phyloP scores from a whole-genome alignment of 805 yeast species.

The Pichia eremophila region DNA sequence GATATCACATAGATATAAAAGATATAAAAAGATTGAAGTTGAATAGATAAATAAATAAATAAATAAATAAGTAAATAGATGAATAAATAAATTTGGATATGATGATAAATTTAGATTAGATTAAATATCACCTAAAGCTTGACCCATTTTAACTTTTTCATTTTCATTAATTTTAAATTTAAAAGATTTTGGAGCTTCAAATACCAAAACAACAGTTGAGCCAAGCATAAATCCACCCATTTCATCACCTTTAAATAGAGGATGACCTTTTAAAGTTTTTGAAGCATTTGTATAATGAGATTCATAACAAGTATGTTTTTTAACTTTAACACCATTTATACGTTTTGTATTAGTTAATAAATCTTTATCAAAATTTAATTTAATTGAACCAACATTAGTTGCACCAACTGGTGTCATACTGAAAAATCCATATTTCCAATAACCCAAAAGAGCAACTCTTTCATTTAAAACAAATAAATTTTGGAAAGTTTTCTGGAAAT shows the following conservation, averaged over 20 bases:
- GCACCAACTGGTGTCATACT: slow-evolving; percentile 99
- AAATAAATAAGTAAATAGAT: background rate
- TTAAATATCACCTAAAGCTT: slow-evolving; percentile 46
- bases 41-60: background rate
- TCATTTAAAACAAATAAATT: slow-evolving; percentile 89
- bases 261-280: slow-evolving; percentile 70
- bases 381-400: slow-evolving; percentile 93
- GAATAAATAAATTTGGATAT: background rate
- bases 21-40: too few relatives aligned
- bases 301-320: slow-evolving; percentile 81
- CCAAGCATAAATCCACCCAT: slow-evolving; percentile 97
- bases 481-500: slow-evolving; percentile 78
- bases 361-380: slow-evolving; percentile 84
- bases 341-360: slow-evolving; percentile 72
- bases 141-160: slow-evolving; percentile 80
- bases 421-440: slow-evolving; percentile 95
- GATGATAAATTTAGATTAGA: background rate
- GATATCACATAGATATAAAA: too few relatives aligned
- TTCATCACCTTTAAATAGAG: slow-evolving; percentile 84
- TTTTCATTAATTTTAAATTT: slow-evolving; percentile 61
- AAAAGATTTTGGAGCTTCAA: slow-evolving; percentile 87
- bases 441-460: slow-evolving; percentile 88
- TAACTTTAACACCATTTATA: slow-evolving; percentile 42
- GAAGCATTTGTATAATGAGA: slow-evolving; percentile 85
- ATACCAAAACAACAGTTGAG: slow-evolving; percentile 90